These are phyloP conservation scores for Chrysanthemum seticuspe DNA, from an alignment of 129 eudicot genomes.

Conservation along the genomic window DNA sequence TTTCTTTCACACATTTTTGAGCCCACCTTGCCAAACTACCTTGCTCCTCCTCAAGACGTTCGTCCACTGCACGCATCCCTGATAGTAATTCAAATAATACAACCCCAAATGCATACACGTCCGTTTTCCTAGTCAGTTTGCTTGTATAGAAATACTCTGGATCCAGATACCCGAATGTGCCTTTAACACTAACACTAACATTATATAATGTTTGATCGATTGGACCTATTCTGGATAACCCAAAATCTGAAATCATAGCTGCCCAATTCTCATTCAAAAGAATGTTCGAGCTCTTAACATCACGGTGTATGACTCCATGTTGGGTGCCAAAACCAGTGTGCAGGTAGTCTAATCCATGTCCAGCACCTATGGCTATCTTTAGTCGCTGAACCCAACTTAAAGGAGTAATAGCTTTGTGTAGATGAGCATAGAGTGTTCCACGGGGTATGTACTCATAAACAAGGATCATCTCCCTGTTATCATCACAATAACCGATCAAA, in stretches of 20 bases:
- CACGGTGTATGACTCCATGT: constrained; percentile 26
- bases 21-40: constrained; percentile 29
- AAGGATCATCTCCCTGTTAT: constrained; percentile 17
- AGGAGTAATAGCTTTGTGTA: neutral
- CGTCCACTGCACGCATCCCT: constrained; percentile 27
- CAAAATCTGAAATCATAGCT: constrained; percentile 19
- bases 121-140: constrained; percentile 27
- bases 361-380: constrained; percentile 20
- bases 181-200: constrained; percentile 20
- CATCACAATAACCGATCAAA: constrained; percentile 20
- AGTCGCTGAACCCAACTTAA: constrained; percentile 18
- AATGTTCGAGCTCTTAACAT: constrained; percentile 29
- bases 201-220: too few species aligned
- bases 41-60: constrained; percentile 5
- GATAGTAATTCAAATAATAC: constrained; percentile 25
- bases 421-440: constrained; percentile 9
- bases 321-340: constrained; percentile 17
- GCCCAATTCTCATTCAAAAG: constrained; percentile 24
- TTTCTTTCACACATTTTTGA: constrained; percentile 19
- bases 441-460: constrained; percentile 13
- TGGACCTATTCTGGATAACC: too few species aligned
- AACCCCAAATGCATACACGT: constrained; percentile 33
- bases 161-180: constrained; percentile 38
- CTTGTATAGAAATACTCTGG: constrained; percentile 26
- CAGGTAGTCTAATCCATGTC: constrained; percentile 22